A percentile compares a stretch with the other conserved stretches of the same genome.
Conservation (phyloP, 495 filamentous ascomycete genomes). For the Hyphodiscus hymeniophilus region DNA sequence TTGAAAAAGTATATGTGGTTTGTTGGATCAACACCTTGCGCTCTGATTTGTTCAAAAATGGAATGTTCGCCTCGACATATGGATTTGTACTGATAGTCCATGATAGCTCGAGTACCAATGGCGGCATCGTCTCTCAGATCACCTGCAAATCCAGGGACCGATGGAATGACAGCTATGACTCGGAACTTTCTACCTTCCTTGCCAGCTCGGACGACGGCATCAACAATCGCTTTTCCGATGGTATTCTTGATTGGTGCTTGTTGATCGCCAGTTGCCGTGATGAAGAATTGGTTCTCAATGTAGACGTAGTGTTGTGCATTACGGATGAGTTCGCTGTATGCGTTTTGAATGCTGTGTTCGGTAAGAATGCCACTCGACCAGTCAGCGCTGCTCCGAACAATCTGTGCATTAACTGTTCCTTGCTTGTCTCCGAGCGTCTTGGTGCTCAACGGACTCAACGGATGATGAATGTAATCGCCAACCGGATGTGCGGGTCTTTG, state of each 20-base stretch:
- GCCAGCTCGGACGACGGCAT: slow-evolving; percentile 72
- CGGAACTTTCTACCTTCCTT: slow-evolving; percentile 86
- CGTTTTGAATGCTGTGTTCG: slow-evolving; percentile 89
- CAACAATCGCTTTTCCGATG: slow-evolving; percentile 80
- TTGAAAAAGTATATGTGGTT: slow-evolving; percentile 90
- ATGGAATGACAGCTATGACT: slow-evolving; percentile 82
- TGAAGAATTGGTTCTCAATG: slow-evolving; percentile 98
- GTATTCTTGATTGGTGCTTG: slow-evolving; percentile 81
- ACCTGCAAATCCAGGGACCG: slow-evolving; percentile 89
- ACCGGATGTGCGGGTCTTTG: slow-evolving; percentile 79
- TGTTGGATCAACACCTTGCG: slow-evolving; percentile 70
- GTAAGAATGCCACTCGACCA: slow-evolving; percentile 92
- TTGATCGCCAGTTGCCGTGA: slow-evolving; percentile 84
- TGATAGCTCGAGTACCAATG: slow-evolving; percentile 82
- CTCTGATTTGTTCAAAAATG: slow-evolving; percentile 71
- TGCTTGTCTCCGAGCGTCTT: slow-evolving; percentile 39
- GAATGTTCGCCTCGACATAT: slow-evolving; percentile 86
- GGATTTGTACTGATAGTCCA: slow-evolving; percentile 98
- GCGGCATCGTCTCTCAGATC: slow-evolving; percentile 78
- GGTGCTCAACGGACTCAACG: slow-evolving; percentile 51
- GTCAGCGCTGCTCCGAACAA: slow-evolving; percentile 79
- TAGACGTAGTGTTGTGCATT: slow-evolving; percentile 88
- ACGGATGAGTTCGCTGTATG: slow-evolving; percentile 76
- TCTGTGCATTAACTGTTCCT: slow-evolving; percentile 72
- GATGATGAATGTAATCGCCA: slow-evolving; percentile 80